These are phyloP conservation scores for Blastobotrys petasosporus DNA, from an alignment of 1,139 yeast genomes.

Conservation along the genomic window DNA sequence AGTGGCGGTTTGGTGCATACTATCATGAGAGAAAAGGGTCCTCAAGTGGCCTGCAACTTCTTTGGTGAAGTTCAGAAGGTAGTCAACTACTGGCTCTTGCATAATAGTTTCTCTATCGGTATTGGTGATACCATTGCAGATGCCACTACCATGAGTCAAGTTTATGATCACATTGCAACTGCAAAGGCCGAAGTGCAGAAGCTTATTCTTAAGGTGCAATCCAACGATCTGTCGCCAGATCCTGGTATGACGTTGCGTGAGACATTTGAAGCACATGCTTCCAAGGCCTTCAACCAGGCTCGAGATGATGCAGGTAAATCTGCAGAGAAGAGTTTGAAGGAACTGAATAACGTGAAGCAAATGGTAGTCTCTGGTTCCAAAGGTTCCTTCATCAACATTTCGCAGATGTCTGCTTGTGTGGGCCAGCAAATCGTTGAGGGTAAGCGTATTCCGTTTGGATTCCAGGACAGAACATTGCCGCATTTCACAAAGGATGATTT, in stretches of 20 bases:
- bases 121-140: conserved; percentile 99
- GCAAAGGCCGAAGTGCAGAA: conserved; percentile 93
- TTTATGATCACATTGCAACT: conserved; percentile 85
- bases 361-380: conserved; percentile 99
- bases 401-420: conserved; percentile 99
- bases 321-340: conserved; percentile 93
- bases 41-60: conserved; percentile 79
- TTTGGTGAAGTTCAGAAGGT: conserved; percentile 93
- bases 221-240: conserved; percentile 80
- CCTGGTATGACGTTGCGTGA: conserved; percentile 99
- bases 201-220: conserved; percentile 87
- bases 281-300: conserved; percentile 92
- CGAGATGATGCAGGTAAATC: conserved; percentile 99
- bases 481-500: conserved; percentile 98
- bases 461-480: conserved; percentile 91
- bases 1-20: conserved; percentile 98
- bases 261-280: conserved; percentile 95
- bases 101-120: conserved; percentile 97
- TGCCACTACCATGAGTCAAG: conserved; percentile 88
- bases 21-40: conserved; percentile 96
- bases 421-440: conserved; percentile 99
- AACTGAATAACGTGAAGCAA: conserved; percentile 91
- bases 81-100: conserved; percentile 93
- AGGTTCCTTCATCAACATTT: conserved; percentile 97
- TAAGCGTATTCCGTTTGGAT: conserved; percentile 97